Evolutionary conservation across 2,329 filamentous ascomycete genomes (phyloP), one percentile per base, ranked within the genome.

Genomic region (Aspergillus puulaauensis): DNA sequence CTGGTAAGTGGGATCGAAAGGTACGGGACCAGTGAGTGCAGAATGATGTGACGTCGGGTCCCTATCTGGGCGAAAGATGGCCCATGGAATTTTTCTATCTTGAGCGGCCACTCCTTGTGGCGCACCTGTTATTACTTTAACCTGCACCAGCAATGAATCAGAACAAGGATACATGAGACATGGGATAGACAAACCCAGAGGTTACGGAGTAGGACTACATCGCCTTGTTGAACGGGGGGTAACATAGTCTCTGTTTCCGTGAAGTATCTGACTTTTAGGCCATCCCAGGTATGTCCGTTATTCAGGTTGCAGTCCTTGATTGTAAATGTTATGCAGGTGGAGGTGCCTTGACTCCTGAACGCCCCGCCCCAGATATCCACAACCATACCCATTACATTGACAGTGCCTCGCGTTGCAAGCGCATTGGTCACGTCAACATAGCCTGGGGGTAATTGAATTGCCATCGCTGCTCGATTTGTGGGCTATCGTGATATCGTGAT

Each of bases 361-460:
- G 85, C 83, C 1, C 79, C 52, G 6, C 44, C 73, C 56, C 84
- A 80, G 49, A 80, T 81, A 64, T 93, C 90, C 52, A 85, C 83
- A 3, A 93, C 83, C 4, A 93, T 73, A 1, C 91, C 92, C 51
- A 91, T 82, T 41, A 95, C 75, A 73, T 79, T 88, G 61, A 87
- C 77, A 6, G 27, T 68, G 61, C 24, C 64, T 8, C 62, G 47
- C 46, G 72, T 55, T 23, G 71, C 68, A 19, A 51, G 81, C 73
- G 59, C 86, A 70, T 61, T 74, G 67, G 63, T 81, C 71, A 84
- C 73, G 43, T 75, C 72, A 5, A 74, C 69, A 64, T 84, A 84
- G 39, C 73, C 73, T 2, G 69, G 21, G 6, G 60, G 31, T n/a
- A 61, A 31, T 37, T 40, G 39, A 52, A 35, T 14, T 52, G 56